These are phyloP conservation scores for Fonsecaea monophora DNA, from an alignment of 2,329 filamentous ascomycete species.

Conservation along the genomic window DNA sequence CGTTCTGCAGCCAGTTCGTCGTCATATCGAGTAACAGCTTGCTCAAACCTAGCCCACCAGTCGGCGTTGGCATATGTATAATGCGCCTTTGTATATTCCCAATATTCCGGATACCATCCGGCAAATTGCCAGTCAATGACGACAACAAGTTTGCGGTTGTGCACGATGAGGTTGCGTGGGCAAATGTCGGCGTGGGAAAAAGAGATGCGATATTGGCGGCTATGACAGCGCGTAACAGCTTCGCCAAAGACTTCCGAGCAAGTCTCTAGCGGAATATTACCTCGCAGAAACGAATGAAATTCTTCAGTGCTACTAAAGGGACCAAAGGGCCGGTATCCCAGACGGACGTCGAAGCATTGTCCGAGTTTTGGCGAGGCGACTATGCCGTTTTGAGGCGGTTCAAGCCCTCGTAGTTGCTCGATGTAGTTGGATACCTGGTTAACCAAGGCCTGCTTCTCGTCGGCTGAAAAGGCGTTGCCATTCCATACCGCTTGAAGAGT, in stretches of 20 bases:
- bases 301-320: conserved; percentile 13
- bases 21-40: neutral
- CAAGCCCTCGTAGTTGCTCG: conserved; percentile 26
- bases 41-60: conserved; percentile 5
- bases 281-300: conserved; percentile 26
- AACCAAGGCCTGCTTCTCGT: conserved; percentile 25
- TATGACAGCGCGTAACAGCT: conserved; percentile 2
- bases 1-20: conserved; percentile 12
- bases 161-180: conserved; percentile 39
- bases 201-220: neutral
- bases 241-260: conserved; percentile 6
- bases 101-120: conserved; percentile 41
- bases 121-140: conserved; percentile 41
- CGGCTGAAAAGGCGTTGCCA: conserved; percentile 7
- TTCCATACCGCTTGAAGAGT: neutral
- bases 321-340: conserved; percentile 19
- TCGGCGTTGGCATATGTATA: conserved; percentile 12
- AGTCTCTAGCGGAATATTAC: conserved; percentile 11
- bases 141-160: conserved; percentile 36
- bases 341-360: conserved; percentile 10
- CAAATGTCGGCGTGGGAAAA: conserved; percentile 38
- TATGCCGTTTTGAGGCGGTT: conserved; percentile 25
- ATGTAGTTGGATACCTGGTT: conserved; percentile 27
- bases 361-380: conserved; percentile 27
- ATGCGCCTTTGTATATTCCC: conserved; percentile 38